phyloP scores from a whole-genome alignment of 345 rosid genomes.

The Salix arbutifolia region DNA sequence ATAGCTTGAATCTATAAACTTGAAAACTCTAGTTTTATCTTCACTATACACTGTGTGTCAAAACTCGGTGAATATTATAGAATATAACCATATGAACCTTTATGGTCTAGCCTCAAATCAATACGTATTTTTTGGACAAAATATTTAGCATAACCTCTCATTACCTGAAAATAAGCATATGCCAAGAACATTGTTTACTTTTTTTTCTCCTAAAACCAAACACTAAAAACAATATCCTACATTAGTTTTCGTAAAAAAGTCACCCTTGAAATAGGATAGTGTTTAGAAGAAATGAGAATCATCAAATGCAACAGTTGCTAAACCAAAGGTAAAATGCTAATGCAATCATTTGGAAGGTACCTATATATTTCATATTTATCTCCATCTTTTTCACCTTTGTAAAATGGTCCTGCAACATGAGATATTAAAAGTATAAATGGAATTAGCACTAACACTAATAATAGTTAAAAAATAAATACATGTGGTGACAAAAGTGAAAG shows the following conservation, averaged over 20 bases:
- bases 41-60: no score
- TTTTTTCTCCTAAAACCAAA: background rate
- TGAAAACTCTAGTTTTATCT: no score
- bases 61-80: background rate
- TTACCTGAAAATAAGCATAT: background rate
- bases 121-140: background rate
- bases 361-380: constrained; percentile 85
- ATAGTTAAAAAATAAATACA: background rate
- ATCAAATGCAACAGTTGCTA: background rate
- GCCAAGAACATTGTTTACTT: background rate
- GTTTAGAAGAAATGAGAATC: background rate
- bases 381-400: constrained; percentile 57
- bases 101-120: background rate
- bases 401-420: constrained; percentile 63
- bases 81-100: background rate
- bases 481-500: background rate
- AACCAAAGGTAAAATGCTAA: background rate
- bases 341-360: constrained; percentile 27
- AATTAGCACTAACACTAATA: constrained; percentile 1
- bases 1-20: no score
- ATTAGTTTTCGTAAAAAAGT: background rate
- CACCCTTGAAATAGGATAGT: background rate
- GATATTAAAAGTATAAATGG: background rate
- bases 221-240: background rate
- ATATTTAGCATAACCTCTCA: background rate